Evolutionary conservation across 2,329 filamentous ascomycete species (phyloP), one percentile per base, ranked within the genome.

Genomic region (Penicillium freii): DNA sequence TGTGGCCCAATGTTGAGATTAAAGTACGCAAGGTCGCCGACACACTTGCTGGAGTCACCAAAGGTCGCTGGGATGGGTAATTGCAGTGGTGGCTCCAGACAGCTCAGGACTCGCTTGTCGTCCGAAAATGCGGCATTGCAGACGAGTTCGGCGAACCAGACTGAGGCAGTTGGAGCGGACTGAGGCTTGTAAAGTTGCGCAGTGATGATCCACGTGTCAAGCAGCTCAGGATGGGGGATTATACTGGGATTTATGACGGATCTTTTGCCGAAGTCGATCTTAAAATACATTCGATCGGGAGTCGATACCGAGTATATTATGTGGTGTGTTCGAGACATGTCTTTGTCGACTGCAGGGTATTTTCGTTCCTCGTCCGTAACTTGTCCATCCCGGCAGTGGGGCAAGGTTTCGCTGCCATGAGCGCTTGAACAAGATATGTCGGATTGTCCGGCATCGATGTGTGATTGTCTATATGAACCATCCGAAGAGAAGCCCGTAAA

Each of bases 171-270:
- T 10, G 70, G 59, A 23, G 62, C 60, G n/a, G 59, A 33, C 7
- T 27, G 52, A 23, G 61, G 59, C 13, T 73, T 69, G 21, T 73
- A 66, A 51, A 73, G 72, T 64, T 84, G 82, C 4, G 81, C 81
- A 4, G 82, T 75, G 25, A 85, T 75, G 58, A 81, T 78, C 76
- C 78, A 86, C 1, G 75, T 80, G 40, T 82, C 68, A 3, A 75
- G 69, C 7, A 75, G 65, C 1, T 65, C 70, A 3, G 82, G 82
- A 64, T 86, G 84, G 0, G 84, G 82, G 39, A 86, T 77, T 60
- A 86, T 78, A 68, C 82, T 86, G 17, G 84, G 82, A 58, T 85
- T 86, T 56, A 81, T 77, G 33, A 75, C 74, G 7, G 64, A 54
- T 6, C 73, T 63, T 34, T 69, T 68, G 17, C 72, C 75, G 60